Percentiles rank a stretch among this genome's conserved stretches.
Evolutionary conservation across 2,329 filamentous ascomycete species (phyloP).

Genomic region (Apiospora kogelbergensis): DNA sequence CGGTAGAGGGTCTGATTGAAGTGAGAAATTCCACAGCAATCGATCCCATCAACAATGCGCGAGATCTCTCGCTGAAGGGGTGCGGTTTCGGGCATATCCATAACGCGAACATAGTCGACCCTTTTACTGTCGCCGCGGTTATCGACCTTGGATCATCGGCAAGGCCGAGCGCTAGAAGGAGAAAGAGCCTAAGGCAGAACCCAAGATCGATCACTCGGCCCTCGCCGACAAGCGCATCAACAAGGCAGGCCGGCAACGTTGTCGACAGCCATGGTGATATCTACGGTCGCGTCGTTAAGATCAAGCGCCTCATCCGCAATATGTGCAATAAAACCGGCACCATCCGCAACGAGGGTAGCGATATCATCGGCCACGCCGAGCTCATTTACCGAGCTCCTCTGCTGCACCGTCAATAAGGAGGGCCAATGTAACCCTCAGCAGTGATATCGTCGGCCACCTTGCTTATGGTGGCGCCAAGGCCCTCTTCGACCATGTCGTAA

Average conservation of each 20-base stretch:
- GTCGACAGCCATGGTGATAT: constrained; percentile 55
- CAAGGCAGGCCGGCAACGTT: constrained; percentile 66
- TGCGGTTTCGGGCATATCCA: background rate
- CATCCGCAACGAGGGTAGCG: constrained; percentile 71
- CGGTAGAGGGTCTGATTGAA: background rate
- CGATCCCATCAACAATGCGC: too few relatives aligned
- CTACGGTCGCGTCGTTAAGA: constrained; percentile 67
- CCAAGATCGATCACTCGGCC: constrained; percentile 55
- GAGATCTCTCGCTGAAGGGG: background rate
- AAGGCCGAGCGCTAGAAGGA: too few relatives aligned
- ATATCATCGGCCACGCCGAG: constrained; percentile 67
- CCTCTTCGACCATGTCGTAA: constrained; percentile 71
- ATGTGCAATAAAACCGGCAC: constrained; percentile 72
- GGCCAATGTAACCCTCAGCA: constrained; percentile 67
- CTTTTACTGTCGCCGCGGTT: background rate
- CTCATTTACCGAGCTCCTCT: constrained; percentile 67
- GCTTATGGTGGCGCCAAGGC: constrained; percentile 69
- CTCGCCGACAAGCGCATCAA: constrained; percentile 71
- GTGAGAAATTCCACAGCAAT: background rate
- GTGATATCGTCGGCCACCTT: constrained; percentile 71
- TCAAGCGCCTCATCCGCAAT: constrained; percentile 62
- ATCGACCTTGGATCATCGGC: background rate
- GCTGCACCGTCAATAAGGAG: constrained; percentile 66
- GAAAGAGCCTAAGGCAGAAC: too few relatives aligned
- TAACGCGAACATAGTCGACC: background rate